Evolutionary conservation across 2,329 filamentous ascomycete species (phyloP).

Genomic region (Ceratocystis albifundus): DNA sequence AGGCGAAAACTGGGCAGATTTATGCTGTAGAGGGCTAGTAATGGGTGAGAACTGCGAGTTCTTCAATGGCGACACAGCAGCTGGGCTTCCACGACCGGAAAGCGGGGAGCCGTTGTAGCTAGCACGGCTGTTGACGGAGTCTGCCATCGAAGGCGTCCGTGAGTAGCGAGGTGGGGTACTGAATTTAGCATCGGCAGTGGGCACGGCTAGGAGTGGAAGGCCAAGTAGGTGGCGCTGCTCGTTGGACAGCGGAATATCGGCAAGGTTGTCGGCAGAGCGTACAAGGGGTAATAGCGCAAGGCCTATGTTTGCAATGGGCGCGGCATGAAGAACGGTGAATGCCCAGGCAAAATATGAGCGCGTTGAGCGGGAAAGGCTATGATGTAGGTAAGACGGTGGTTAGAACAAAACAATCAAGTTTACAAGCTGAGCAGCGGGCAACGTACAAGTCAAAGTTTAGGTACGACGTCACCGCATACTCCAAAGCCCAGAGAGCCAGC

Average conservation of each 20-base stretch:
- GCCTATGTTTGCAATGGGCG: constrained; percentile 59
- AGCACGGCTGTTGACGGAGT: constrained; percentile 49
- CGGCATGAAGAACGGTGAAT: constrained; percentile 40
- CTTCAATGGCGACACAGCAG: constrained; percentile 25
- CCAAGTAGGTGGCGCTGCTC: constrained; percentile 57
- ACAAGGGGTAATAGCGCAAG: constrained; percentile 61
- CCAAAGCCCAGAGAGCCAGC: constrained; percentile 32
- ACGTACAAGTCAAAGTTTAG: constrained; percentile 34
- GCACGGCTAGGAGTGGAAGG: constrained; percentile 61
- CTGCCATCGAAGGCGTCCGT: constrained; percentile 54
- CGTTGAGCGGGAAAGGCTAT: constrained; percentile 20
- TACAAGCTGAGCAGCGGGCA: constrained; percentile 12
- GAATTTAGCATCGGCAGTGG: constrained; percentile 46
- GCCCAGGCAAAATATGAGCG: constrained; percentile 29
- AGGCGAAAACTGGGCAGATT: constrained; percentile 41
- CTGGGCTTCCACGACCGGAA: constrained; percentile 44
- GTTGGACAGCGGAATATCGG: constrained; percentile 85
- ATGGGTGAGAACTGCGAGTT: constrained; percentile 39
- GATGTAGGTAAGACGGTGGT: constrained; percentile 15
- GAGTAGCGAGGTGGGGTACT: constrained; percentile 81
- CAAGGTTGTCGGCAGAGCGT: constrained; percentile 59
- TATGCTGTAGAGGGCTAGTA: constrained; percentile 53
- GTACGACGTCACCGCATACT: constrained; percentile 31
- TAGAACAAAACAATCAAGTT: neutral
- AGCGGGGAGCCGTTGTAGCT: constrained; percentile 49